Base-by-base conservation (phyloP, 176 grass and related monocot species). In the Poa pratensis region DNA sequence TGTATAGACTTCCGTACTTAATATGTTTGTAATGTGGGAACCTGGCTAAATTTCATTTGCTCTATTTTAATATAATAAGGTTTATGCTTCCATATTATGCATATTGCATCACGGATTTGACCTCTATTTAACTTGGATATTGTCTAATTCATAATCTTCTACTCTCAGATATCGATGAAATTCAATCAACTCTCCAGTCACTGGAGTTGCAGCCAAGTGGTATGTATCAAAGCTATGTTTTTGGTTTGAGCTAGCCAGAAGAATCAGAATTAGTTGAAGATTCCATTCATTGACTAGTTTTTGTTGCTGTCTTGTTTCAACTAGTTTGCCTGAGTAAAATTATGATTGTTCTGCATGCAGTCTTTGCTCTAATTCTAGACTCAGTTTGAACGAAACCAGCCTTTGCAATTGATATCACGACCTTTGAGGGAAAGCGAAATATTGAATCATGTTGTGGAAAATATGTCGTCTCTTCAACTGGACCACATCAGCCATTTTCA, bases 161-260 rank as follows among this genome's bases (percentile, higher is more conserved):
- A 84, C 15, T 55, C 57, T 76, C 71, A 84, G 82, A 40, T 84
- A 20, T 84, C 43, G 52, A 65, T 5, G 71, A 43, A 65, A 37
- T 84, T 23, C 27, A 84, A 30, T 84, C 82, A 76, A 76, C 42
- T 52, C 58, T 84, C 62, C 71, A 76, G 57, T 76, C 71, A 30
- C 58, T 84, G 70, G 71, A 84, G 17, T 50, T 84, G 43, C 82
- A 76, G 55, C 20, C 71, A 35, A 64, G 12, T 18, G 57, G 70
- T 84, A 51, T 16, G 71, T 84, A 39, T 76, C 51, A 22, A 65
- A 84, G 13, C 27, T 22, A n/a, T 80, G 22, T 55, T 85, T 57
- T 9, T 0, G 43, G 39, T 30, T 55, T 77, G 20, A 54, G 64
- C 66, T 50, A 52, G 12, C 46, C 40, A 83, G 39, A 62, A 48